Evolutionary conservation across 108 stramenopile genomes (phyloP), one percentile per base, ranked within the genome.

Genomic region (Nitzschia sp.): DNA sequence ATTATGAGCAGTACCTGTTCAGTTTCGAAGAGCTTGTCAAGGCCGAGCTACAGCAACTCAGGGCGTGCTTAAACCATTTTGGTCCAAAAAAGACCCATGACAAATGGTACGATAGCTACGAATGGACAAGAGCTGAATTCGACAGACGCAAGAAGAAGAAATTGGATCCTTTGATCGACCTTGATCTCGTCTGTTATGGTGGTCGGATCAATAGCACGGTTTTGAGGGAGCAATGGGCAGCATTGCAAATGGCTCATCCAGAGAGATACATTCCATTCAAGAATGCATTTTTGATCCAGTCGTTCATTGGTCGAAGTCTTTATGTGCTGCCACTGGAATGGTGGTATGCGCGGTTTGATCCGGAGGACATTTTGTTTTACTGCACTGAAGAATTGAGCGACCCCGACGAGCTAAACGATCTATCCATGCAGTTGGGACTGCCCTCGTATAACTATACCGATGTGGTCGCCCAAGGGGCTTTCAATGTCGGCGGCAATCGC

Each of bases 281-380:
- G 26, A 84, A 83, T 34, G 46, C 86, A 26, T 85, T 86, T 35
- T 47, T 94, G 65, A 74, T 69, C 4, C 90, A 91, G 66, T 75
- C 88, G 19, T 60, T 90, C n/a, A 74, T 94, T 45, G 93, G 93
- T 38, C 77, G 93, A 17, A 76, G 81, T 13, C 47, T 91, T 11
- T 94, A 91, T 54, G 68, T 76, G 13, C 68, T 89, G 5, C 93
- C 93, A 0, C 70, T 94, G 32, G 93, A 94, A 60, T 94, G 93
- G 93, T 94, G 93, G 93, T 94, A 91, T 46, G 73, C 77, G n/a
- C 68, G 66, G 3, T 88, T 79, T 74, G 38, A 75, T 0, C 46
- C 74, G 25, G 54, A 80, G 27, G 71, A 87, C 28, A 79, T 90
- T 8, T 71, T 84, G 42, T 79, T 91, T 55, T 69, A 88, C 18